Base-by-base conservation (phyloP, 805 yeast genomes). In the Teunomyces kruisii region DNA sequence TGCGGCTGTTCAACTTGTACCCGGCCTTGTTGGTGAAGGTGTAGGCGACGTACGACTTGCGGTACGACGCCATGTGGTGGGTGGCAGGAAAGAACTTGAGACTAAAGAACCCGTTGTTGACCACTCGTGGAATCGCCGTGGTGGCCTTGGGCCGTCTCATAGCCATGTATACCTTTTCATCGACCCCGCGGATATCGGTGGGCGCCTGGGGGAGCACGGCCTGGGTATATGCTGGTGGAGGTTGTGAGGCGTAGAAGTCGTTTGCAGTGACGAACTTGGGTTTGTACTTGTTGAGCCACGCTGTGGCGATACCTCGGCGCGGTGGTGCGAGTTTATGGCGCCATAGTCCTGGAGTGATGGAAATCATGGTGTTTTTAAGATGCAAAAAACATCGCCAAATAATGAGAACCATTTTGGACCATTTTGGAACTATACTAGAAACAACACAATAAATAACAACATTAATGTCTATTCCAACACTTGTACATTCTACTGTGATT, bases 11-110 rank as follows among this genome's bases (percentile, higher is more conserved):
- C 26, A 69, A 48, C 7, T 53, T 52, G 32, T 45, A 57, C 3
- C 66, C 57, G 2, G 62, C 59, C n/a, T 42, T 49, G 44, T 66
- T 62, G 33, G 65, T 58, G 50, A 65, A 64, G 2, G 64, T 62
- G 42, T 64, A 62, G 9, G 76, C 70, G 29, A 72, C 53, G 42
- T 62, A 68, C 9, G 75, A 69, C 49, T 71, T 71, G 32, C 75
- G 57, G 33, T 54, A 56, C 33, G 39, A n/a, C 10, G 64, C 51
- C 5, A 66, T 36, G 36, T 50, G 50, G 50, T 68, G 74, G 33
- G 39, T 36, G 4, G 46, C 48, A 4, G 75, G 74, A 9, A 62
- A 54, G 44, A 65, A 70, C 42, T 51, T 58, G 4, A 68, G 41
- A 9, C 44, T 41, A 47, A 70, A 54, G 49, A 54, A 66, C 22